phyloP scores from a whole-genome alignment of 192 early-diverging fungal species.

The Coemansia sp. region DNA sequence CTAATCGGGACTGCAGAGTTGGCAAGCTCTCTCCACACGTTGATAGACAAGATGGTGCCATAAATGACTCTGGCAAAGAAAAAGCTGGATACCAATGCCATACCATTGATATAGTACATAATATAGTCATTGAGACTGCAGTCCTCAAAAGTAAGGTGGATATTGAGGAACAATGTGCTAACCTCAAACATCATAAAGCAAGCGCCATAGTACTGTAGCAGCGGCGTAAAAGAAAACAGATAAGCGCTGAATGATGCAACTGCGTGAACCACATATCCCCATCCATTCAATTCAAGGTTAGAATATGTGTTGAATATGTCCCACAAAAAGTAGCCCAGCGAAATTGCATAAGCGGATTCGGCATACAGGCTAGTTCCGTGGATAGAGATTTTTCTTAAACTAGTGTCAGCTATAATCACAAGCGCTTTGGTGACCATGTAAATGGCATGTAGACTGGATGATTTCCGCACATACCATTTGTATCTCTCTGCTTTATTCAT shows the following conservation, averaged over 20 bases:
- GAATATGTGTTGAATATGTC: conserved; percentile 71
- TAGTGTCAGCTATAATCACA: conserved; percentile 63
- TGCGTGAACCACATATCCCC: conserved; percentile 83
- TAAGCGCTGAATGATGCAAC: conserved; percentile 74
- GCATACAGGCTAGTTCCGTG: conserved; percentile 70
- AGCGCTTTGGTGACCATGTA: conserved; percentile 61
- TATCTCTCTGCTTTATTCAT: conserved; percentile 56
- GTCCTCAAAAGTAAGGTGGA: conserved; percentile 82
- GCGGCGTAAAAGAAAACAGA: conserved; percentile 66
- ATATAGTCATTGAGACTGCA: conserved; percentile 70
- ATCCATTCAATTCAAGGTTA: conserved; percentile 68
- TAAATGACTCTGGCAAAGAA: conserved; percentile 76
- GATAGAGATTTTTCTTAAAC: conserved; percentile 59
- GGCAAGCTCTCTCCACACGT: conserved; percentile 47
- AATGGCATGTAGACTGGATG: conserved; percentile 70
- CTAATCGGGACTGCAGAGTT: conserved; percentile 32
- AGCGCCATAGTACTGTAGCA: conserved; percentile 84
- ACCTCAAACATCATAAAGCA: conserved; percentile 91
- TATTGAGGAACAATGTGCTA: conserved; percentile 85
- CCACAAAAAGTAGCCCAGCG: conserved; percentile 92
- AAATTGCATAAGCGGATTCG: conserved; percentile 72
- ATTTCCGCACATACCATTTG: conserved; percentile 76
- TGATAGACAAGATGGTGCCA: conserved; percentile 71
- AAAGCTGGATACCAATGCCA: conserved; percentile 74
- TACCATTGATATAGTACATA: conserved; percentile 81